A percentile compares a stretch with the other conserved stretches of the same genome.
These are phyloP conservation scores for Saccharum spontaneum DNA, from an alignment of 176 grass and related monocot species.

Conservation along the genomic window DNA sequence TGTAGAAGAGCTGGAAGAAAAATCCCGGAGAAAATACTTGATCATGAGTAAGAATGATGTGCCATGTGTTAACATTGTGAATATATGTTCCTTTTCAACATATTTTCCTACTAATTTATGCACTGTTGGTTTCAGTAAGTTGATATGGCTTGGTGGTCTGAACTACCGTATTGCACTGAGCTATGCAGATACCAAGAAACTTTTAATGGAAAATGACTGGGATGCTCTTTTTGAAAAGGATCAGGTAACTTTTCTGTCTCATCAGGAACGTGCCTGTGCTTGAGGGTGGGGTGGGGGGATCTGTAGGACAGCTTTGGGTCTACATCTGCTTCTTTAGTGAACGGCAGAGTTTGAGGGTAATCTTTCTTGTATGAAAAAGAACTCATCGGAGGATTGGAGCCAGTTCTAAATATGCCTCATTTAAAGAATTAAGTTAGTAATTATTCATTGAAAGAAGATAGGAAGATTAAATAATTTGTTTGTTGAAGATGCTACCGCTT, in stretches of 20 bases:
- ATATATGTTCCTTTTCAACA: slow-evolving; percentile 8
- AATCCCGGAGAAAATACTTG: slow-evolving; percentile 82
- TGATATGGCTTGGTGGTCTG: slow-evolving; percentile 86
- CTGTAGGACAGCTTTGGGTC: background rate
- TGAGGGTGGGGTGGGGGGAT: background rate
- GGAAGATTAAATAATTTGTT: background rate
- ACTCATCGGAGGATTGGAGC: background rate
- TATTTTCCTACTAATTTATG: slow-evolving; percentile 23
- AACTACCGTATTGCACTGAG: slow-evolving; percentile 93
- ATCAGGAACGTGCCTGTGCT: background rate
- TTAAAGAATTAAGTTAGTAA: background rate
- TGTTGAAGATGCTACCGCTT: background rate
- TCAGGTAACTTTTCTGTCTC: slow-evolving; percentile 52
- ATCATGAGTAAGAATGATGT: slow-evolving; percentile 71
- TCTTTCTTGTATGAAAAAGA: background rate
- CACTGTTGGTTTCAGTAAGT: slow-evolving; percentile 59
- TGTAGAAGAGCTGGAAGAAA: slow-evolving; percentile 64
- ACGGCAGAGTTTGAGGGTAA: background rate
- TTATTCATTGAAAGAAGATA: background rate
- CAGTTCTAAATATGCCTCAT: background rate
- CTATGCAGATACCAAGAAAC: slow-evolving; percentile 73
- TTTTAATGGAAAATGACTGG: slow-evolving; percentile 80
- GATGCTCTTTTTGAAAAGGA: slow-evolving; percentile 89
- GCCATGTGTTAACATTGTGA: slow-evolving; percentile 6
- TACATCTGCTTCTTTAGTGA: slow-evolving; percentile 14